These are phyloP conservation scores for Malassezia japonica DNA, from an alignment of 1,284 basidiomycete species.

Conservation along the genomic window DNA sequence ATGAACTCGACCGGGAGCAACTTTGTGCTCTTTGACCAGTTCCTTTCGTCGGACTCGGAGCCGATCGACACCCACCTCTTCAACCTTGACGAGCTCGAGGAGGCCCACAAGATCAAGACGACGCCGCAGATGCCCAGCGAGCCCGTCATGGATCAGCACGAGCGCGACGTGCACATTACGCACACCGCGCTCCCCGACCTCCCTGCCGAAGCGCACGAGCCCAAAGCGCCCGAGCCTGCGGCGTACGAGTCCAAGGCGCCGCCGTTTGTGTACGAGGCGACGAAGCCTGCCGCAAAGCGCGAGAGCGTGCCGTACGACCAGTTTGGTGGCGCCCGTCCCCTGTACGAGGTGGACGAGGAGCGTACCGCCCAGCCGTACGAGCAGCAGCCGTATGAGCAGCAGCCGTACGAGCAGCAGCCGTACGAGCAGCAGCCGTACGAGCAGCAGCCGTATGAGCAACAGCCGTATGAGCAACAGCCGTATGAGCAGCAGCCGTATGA, in stretches of 20 bases:
- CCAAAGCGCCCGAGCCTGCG: too few species aligned
- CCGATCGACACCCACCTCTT: constrained; percentile 22
- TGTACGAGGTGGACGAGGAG: background rate
- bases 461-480: background rate
- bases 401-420: background rate
- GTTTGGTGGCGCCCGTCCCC: constrained; percentile 9
- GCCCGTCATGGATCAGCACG: background rate
- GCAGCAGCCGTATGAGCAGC: background rate
- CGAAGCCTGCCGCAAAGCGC: background rate
- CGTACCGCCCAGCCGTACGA: background rate
- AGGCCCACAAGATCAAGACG: constrained; percentile 29
- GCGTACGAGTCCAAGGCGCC: background rate
- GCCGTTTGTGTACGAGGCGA: background rate
- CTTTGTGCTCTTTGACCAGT: constrained; percentile 1
- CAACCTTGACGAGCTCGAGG: constrained; percentile 30
- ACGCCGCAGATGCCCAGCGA: constrained; percentile 11
- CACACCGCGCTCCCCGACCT: background rate
- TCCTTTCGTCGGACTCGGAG: background rate
- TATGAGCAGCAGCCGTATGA: background rate
- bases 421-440: background rate
- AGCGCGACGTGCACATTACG: background rate
- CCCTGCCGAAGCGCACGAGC: background rate
- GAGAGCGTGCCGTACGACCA: constrained; percentile 4
- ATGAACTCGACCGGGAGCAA: background rate
- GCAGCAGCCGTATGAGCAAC: background rate